Conservation (phyloP, 179 eudicot genomes). For the Dionaea muscipula region DNA sequence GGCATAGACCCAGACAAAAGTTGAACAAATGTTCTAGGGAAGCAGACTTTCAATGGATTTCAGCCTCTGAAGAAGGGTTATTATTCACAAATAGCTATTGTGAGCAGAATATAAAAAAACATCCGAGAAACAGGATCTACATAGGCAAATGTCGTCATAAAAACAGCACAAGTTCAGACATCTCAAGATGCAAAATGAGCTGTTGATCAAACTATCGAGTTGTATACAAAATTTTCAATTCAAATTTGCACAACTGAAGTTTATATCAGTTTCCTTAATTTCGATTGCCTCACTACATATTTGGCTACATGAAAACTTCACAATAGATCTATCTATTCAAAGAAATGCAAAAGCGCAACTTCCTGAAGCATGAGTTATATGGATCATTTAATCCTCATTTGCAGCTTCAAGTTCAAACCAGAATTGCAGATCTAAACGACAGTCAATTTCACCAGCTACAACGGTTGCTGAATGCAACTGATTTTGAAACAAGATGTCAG, state of each 20-base stretch:
- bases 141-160: too few species aligned
- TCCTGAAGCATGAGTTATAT: background rate
- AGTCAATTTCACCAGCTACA: background rate
- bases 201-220: background rate
- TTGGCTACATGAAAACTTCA: background rate
- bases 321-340: background rate
- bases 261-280: background rate
- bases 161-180: background rate
- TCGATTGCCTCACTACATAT: background rate
- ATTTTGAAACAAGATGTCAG: background rate
- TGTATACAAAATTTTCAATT: background rate
- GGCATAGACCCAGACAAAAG: too few species aligned
- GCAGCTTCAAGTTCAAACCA: background rate
- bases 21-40: too few species aligned
- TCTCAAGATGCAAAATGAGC: background rate
- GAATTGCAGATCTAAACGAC: background rate
- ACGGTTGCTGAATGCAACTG: background rate
- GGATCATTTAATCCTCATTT: background rate
- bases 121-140: too few species aligned
- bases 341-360: background rate
- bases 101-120: too few species aligned
- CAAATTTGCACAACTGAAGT: too few species aligned
- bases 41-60: too few species aligned
- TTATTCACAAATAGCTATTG: too few species aligned
- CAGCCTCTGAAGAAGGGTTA: too few species aligned